Conservation (phyloP, 495 filamentous ascomycete species). For the Talaromyces nanjingensis region DNA sequence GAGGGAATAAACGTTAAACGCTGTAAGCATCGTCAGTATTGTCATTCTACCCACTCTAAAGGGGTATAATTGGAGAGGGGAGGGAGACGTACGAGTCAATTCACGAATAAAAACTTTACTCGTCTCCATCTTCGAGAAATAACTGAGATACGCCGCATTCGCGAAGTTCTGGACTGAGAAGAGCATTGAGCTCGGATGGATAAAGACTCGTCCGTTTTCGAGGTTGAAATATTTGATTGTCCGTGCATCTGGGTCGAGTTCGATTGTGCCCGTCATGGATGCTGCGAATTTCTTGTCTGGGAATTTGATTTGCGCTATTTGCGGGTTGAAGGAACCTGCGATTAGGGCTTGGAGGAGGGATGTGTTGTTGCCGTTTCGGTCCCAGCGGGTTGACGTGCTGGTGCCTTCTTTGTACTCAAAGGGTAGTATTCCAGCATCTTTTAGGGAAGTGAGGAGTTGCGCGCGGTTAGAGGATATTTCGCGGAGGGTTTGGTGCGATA, state of each 20-base stretch:
- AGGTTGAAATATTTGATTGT: constrained; percentile 89
- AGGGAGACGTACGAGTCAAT: constrained; percentile 63
- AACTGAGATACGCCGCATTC: constrained; percentile 65
- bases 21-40: constrained; percentile 29
- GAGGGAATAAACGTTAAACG: constrained; percentile 84
- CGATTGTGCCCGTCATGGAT: constrained; percentile 77
- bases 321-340: constrained; percentile 86
- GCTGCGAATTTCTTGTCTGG: constrained; percentile 92
- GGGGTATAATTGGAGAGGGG: not conserved
- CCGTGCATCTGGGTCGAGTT: constrained; percentile 84
- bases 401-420: constrained; percentile 32
- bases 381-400: constrained; percentile 21
- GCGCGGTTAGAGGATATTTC: constrained; percentile 82
- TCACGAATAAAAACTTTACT: constrained; percentile 85
- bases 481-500: constrained; percentile 72
- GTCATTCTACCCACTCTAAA: not conserved
- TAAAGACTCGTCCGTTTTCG: constrained; percentile 81
- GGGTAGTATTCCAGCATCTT: constrained; percentile 76
- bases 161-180: constrained; percentile 74
- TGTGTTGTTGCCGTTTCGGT: constrained; percentile 44
- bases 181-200: constrained; percentile 80
- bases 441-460: constrained; percentile 79
- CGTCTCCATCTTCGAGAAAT: constrained; percentile 85
- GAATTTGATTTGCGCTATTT: constrained; percentile 83
- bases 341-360: constrained; percentile 78